A percentile compares a stretch with the other conserved stretches of the same genome.
Evolutionary conservation across 2,329 filamentous ascomycete species (phyloP).

Genomic region (Drechslera avenae): DNA sequence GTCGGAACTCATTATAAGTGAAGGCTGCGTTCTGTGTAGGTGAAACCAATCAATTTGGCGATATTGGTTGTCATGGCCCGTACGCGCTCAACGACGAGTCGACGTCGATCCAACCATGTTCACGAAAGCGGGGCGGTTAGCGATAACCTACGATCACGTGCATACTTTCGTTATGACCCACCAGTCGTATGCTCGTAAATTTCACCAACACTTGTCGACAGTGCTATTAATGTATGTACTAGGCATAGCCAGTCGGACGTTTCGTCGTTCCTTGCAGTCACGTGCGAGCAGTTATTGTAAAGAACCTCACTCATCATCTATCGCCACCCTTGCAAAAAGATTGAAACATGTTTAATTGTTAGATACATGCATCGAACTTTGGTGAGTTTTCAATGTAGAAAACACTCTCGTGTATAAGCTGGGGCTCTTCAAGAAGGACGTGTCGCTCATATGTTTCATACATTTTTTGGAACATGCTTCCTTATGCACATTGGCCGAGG

Average conservation of each 20-base stretch:
- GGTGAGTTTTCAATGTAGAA: too few species aligned
- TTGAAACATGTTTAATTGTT: conserved; percentile 1
- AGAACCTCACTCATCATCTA: too few species aligned
- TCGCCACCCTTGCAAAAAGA: too few species aligned
- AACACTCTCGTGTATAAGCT: background rate
- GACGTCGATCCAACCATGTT: conserved; percentile 9
- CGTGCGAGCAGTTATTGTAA: too few species aligned
- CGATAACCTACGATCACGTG: conserved; percentile 26
- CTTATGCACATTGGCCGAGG: background rate
- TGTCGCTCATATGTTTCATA: conserved; percentile 12
- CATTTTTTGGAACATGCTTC: background rate
- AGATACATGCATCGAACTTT: background rate
- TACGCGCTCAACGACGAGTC: background rate
- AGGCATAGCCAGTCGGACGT: too few species aligned
- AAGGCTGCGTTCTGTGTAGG: conserved; percentile 19
- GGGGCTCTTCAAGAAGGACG: background rate
- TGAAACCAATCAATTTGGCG: conserved; percentile 6
- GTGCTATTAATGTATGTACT: too few species aligned
- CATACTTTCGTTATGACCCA: conserved; percentile 1
- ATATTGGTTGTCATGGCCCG: conserved; percentile 2
- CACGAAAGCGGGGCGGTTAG: conserved; percentile 33
- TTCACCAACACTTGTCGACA: too few species aligned
- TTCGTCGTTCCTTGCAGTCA: too few species aligned
- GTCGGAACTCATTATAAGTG: conserved; percentile 28
- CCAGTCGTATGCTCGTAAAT: background rate